These are phyloP conservation scores for Aspergillus versicolor DNA, from an alignment of 2,329 filamentous ascomycete genomes.

Conservation along the genomic window DNA sequence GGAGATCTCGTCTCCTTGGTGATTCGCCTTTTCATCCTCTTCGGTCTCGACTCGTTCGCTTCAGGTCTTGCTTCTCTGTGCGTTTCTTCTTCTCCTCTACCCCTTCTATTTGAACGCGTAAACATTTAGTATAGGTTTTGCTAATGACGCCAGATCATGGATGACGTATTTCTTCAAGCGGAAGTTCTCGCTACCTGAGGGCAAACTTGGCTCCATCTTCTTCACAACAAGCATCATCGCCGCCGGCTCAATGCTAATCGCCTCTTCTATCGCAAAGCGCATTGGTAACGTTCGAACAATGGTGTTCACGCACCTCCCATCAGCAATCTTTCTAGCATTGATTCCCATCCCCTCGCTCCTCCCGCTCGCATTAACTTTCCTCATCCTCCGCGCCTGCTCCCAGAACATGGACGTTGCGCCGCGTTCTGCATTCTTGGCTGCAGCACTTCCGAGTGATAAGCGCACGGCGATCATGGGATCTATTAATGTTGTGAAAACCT, in stretches of 20 bases:
- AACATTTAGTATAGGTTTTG: not conserved
- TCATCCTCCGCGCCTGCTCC: slow-evolving; percentile 62
- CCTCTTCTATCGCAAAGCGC: slow-evolving; percentile 65
- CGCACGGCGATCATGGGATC: slow-evolving; percentile 71
- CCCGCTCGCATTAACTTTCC: slow-evolving; percentile 57
- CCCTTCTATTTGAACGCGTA: slow-evolving; percentile 21
- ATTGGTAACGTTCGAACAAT: slow-evolving; percentile 64
- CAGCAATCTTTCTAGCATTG: slow-evolving; percentile 62
- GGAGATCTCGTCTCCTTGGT: slow-evolving; percentile 39
- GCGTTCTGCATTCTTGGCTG: slow-evolving; percentile 67
- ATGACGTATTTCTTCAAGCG: slow-evolving; percentile 58
- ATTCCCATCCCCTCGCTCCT: slow-evolving; percentile 59
- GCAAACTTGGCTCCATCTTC: slow-evolving; percentile 55
- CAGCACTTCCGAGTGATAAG: slow-evolving; percentile 63
- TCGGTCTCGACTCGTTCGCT: slow-evolving; percentile 68
- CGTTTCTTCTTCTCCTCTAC: slow-evolving; percentile 30
- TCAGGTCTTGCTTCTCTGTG: slow-evolving; percentile 67
- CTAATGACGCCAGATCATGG: slow-evolving; percentile 38
- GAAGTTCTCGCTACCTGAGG: slow-evolving; percentile 55
- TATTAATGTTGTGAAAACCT: slow-evolving; percentile 68
- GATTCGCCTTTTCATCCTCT: slow-evolving; percentile 61
- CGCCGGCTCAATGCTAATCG: slow-evolving; percentile 48
- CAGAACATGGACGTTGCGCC: slow-evolving; percentile 72
- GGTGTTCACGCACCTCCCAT: slow-evolving; percentile 73
- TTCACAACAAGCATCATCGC: slow-evolving; percentile 47